Evolutionary conservation across 2,329 filamentous ascomycete genomes (phyloP).

Genomic region (Ophiobolus disseminans): DNA sequence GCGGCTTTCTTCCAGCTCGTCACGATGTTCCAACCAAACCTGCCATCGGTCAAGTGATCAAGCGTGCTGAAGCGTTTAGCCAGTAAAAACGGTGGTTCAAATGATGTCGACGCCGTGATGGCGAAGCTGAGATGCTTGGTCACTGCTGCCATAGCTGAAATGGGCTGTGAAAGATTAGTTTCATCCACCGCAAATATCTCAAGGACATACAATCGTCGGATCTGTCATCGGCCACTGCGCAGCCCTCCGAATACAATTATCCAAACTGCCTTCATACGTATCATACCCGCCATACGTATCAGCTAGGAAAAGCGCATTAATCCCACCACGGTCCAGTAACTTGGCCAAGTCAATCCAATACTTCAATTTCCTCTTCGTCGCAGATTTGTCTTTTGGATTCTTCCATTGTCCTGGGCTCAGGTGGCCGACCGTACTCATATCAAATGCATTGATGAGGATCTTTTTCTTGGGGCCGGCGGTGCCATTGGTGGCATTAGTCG

Average conservation of each 20-base stretch:
- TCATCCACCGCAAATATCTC: not conserved
- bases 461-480: slow-evolving; percentile 53
- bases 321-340: slow-evolving; percentile 66
- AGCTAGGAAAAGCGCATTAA: slow-evolving; percentile 71
- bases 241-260: slow-evolving; percentile 67
- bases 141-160: slow-evolving; percentile 70
- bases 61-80: slow-evolving; percentile 69
- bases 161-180: slow-evolving; percentile 21
- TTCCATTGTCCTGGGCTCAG: slow-evolving; percentile 73
- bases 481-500: slow-evolving; percentile 12
- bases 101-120: slow-evolving; percentile 69
- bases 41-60: slow-evolving; percentile 67
- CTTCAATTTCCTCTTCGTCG: slow-evolving; percentile 65
- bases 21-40: slow-evolving; percentile 73
- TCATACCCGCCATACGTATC: slow-evolving; percentile 71
- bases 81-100: slow-evolving; percentile 67
- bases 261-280: slow-evolving; percentile 65
- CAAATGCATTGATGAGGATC: slow-evolving; percentile 70
- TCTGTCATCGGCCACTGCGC: slow-evolving; percentile 72
- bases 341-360: slow-evolving; percentile 72
- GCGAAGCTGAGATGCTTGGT: slow-evolving; percentile 69
- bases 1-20: slow-evolving; percentile 69
- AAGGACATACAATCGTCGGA: slow-evolving; percentile 62
- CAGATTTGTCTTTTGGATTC: slow-evolving; percentile 68
- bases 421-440: slow-evolving; percentile 71